A percentile compares a stretch with the other conserved stretches of the same genome.
These are phyloP conservation scores for Rhamnella rubrinervis DNA, from an alignment of 331 rosid genomes.

Conservation along the genomic window DNA sequence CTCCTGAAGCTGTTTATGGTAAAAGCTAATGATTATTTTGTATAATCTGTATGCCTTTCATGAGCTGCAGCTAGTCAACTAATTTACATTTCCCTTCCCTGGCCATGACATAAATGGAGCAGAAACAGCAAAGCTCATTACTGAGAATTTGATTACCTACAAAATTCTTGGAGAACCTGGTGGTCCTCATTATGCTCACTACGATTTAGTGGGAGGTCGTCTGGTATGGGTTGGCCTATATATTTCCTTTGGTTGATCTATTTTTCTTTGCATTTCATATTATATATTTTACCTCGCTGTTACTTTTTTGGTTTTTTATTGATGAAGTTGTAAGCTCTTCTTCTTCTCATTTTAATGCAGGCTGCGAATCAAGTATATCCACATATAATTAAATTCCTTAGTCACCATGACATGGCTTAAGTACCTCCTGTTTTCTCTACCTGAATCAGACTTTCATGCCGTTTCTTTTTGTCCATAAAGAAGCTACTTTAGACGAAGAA, in stretches of 20 bases:
- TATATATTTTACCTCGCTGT: neutral
- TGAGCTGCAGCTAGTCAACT: neutral
- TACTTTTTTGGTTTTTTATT: neutral
- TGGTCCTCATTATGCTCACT: constrained; percentile 93
- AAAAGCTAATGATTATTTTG: constrained; percentile 15
- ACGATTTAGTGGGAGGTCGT: constrained; percentile 83
- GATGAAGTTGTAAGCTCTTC: neutral
- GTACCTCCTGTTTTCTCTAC: constrained; percentile 8
- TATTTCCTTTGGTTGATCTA: neutral
- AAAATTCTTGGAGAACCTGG: constrained; percentile 76
- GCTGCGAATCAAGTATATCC: constrained; percentile 75
- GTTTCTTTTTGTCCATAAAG: neutral
- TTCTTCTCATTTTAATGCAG: constrained; percentile 39
- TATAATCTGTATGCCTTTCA: neutral
- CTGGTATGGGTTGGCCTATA: constrained; percentile 43
- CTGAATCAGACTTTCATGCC: neutral
- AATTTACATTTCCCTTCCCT: constrained; percentile 8
- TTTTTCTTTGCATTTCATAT: neutral
- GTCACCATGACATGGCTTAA: constrained; percentile 52
- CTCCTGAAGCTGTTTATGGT: constrained; percentile 96
- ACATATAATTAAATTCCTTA: constrained; percentile 60
- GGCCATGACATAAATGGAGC: constrained; percentile 29
- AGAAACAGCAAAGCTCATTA: constrained; percentile 84
- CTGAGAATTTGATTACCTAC: constrained; percentile 56
- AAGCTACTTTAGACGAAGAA: constrained; percentile 7